Evolutionary conservation across 2,329 filamentous ascomycete genomes (phyloP).

Genomic region (Phoma sp.): DNA sequence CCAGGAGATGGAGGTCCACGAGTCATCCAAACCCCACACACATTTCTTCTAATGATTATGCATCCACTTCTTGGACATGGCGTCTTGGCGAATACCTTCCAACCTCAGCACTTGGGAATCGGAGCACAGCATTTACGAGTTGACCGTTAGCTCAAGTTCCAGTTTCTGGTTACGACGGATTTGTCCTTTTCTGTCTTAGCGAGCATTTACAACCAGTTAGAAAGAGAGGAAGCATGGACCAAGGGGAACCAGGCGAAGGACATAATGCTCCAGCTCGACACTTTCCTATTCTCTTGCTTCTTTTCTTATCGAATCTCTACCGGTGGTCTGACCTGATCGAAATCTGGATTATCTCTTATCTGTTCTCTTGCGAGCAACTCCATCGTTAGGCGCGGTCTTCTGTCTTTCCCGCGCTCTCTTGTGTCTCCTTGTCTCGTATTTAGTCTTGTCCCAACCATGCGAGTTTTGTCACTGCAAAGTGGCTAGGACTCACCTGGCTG

Average conservation of each 20-base stretch:
- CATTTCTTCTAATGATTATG: conserved; percentile 88
- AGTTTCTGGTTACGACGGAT: conserved; percentile 51
- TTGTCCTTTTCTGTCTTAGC: conserved; percentile 50
- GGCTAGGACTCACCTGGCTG: conserved; percentile 31
- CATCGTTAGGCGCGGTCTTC: conserved; percentile 32
- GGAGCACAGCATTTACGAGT: conserved; percentile 51
- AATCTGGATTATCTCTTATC: conserved; percentile 29
- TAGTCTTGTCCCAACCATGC: conserved; percentile 21
- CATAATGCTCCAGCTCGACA: conserved; percentile 29
- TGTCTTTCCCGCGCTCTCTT: conserved; percentile 24
- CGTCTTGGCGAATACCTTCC: conserved; percentile 50
- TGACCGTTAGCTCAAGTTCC: conserved; percentile 46
- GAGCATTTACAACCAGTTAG: conserved; percentile 49
- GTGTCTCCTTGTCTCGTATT: conserved; percentile 30
- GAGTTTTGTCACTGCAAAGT: conserved; percentile 17
- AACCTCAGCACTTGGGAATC: conserved; percentile 43
- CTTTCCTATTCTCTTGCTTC: conserved; percentile 40
- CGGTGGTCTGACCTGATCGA: conserved; percentile 26
- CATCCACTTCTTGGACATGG: conserved; percentile 50
- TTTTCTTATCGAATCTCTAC: conserved; percentile 28
- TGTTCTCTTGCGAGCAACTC: conserved; percentile 21
- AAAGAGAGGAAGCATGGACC: conserved; percentile 35
- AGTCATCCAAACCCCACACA: conserved; percentile 98
- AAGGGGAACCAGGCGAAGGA: conserved; percentile 31
- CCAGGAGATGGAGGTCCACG: conserved; percentile 99